phyloP scores from a whole-genome alignment of 805 yeast genomes.

The Monosporozyma servazzii region DNA sequence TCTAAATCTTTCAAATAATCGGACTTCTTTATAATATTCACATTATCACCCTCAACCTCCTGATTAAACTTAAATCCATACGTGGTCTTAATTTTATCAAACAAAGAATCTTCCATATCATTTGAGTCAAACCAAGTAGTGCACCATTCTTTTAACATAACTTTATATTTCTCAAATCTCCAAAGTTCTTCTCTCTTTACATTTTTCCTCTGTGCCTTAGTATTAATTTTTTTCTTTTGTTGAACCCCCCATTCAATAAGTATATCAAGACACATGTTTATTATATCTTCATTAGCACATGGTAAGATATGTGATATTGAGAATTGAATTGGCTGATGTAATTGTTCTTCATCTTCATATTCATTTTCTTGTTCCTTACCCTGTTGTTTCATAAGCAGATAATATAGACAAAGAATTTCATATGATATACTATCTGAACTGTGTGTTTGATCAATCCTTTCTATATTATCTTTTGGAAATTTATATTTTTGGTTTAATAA shows the following conservation, averaged over 20 bases:
- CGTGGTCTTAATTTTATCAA: neutral
- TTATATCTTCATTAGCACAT: constrained; percentile 19
- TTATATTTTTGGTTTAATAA: neutral
- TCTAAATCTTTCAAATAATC: neutral
- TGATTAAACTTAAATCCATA: neutral
- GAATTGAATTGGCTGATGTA: constrained; percentile 18
- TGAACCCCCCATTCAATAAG: constrained; percentile 7
- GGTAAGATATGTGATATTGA: constrained; percentile 23
- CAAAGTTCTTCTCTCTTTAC: constrained; percentile 12
- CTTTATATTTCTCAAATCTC: constrained; percentile 18
- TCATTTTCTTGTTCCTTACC: neutral
- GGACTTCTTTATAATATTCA: neutral
- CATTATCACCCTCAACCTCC: neutral
- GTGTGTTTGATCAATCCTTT: neutral
- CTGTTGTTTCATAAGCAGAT: constrained; percentile 15
- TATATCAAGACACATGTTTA: constrained; percentile 17
- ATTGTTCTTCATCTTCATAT: neutral
- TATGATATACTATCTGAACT: constrained; percentile 17
- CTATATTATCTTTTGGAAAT: neutral
- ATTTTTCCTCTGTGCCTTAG: neutral
- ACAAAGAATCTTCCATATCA: neutral
- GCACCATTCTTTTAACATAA: constrained; percentile 21
- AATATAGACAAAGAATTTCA: constrained; percentile 26
- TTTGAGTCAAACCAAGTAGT: constrained; percentile 10
- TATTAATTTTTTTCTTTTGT: neutral